A percentile compares a stretch with the other conserved stretches of the same genome.
These are phyloP conservation scores for Penicillium sp. DNA, from an alignment of 2,329 filamentous ascomycete genomes.

Conservation along the genomic window DNA sequence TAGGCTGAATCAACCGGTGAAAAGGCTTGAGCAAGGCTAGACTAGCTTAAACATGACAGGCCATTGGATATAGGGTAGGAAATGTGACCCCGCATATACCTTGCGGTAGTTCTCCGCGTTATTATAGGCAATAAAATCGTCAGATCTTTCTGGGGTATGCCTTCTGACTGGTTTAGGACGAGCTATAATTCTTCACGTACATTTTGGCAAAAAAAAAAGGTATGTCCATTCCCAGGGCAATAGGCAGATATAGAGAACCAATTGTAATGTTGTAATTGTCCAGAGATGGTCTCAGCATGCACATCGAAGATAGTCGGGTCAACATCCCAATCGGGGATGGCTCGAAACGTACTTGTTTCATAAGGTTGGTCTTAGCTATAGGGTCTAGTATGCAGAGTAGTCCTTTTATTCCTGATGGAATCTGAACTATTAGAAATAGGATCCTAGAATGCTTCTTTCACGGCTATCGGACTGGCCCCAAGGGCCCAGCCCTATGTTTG, in stretches of 20 bases:
- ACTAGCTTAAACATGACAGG: not conserved
- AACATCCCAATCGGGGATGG: slow-evolving; percentile 1
- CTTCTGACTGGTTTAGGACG: not conserved
- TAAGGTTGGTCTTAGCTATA: not conserved
- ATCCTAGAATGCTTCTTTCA: not conserved
- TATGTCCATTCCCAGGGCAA: no score
- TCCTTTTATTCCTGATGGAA: not conserved
- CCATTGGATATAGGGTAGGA: not conserved
- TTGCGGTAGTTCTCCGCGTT: not conserved
- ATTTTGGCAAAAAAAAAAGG: not conserved
- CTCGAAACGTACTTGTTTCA: slow-evolving; percentile 1
- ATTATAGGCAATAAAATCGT: slow-evolving; percentile 1
- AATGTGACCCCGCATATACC: not conserved
- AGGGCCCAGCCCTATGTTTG: not conserved
- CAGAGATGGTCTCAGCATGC: not conserved
- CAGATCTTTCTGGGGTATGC: not conserved
- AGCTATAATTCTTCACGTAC: not conserved
- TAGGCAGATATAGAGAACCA: not conserved
- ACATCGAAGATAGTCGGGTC: not conserved
- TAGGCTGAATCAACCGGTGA: slow-evolving; percentile 15
- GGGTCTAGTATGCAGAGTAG: not conserved
- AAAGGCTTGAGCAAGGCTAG: not conserved
- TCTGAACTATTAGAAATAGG: not conserved
- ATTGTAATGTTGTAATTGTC: not conserved
- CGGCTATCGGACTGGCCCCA: not conserved